Conservation (phyloP, 2,329 filamentous ascomycete genomes). For the Drechslerella dactyloides region DNA sequence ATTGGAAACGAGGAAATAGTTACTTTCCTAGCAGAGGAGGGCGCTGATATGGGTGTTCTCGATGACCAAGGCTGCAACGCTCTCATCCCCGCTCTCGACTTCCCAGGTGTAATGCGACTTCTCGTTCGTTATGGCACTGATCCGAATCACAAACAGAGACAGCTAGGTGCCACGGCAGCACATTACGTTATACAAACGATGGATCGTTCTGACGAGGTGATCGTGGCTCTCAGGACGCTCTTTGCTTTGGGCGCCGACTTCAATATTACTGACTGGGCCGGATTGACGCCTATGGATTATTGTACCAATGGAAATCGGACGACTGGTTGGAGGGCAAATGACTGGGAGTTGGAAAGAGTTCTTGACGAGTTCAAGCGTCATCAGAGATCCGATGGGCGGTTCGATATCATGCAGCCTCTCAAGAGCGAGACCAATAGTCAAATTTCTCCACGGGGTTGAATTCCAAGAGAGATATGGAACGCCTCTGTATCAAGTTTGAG, state of each 20-base stretch:
- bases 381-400: background rate
- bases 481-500: no score
- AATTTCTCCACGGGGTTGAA: no score
- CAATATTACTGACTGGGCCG: slow-evolving; percentile 10
- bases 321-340: background rate
- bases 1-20: slow-evolving; percentile 8
- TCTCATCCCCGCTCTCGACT: slow-evolving; percentile 16
- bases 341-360: background rate
- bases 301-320: background rate
- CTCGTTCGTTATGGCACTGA: slow-evolving; percentile 11
- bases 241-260: slow-evolving; percentile 12
- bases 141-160: slow-evolving; percentile 14
- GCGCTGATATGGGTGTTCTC: slow-evolving; percentile 9
- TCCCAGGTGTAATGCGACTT: background rate
- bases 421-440: no score
- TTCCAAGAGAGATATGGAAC: no score
- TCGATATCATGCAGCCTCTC: no score
- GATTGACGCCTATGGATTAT: slow-evolving; percentile 10
- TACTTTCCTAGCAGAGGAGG: slow-evolving; percentile 7
- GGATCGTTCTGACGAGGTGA: background rate
- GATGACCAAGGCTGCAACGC: slow-evolving; percentile 9
- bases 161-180: slow-evolving; percentile 6
- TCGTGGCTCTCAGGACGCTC: background rate
- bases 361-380: background rate
- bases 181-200: slow-evolving; percentile 11